Evolutionary conservation across 1,284 basidiomycete genomes (phyloP), one percentile per base, ranked within the genome.

Genomic region (Sutorius eximius): DNA sequence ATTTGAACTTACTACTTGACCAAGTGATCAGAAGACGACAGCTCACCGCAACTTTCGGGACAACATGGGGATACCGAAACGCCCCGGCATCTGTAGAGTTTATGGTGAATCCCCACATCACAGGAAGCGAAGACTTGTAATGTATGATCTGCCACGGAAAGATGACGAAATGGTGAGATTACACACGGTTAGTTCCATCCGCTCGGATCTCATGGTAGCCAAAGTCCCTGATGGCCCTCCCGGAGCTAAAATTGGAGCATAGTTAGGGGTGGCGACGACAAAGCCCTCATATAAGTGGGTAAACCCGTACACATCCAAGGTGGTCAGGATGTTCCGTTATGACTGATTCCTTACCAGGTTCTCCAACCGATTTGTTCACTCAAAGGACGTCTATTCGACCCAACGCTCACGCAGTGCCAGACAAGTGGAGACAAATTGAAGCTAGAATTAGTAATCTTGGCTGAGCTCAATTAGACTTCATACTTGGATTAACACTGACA

Each of bases 401-500:
- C 20, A 29, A n/a, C 12, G 20, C 22, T 30, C 45, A 16, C 18
- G 16, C 1, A 18, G 22, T 18, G 32, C 30, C 13, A 11, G 6
- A 24, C 8, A 22, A 32, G 29, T 9, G 54, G 61, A 63, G 47
- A 45, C 45, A n/a, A 36, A 49, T 8, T 34, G 43, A 36, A 36
- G 52, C 45, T 52, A 42, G 44, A 5, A 52, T 57, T 52, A 27
- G 11, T 12, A 15, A 43, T 22, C 43, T 24, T 18, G 22, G 34
- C 18, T 49, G 55, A 51, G n/a, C 41, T 2, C 13, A 43, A 24
- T 52, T 52, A 45, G 49, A 32, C 62, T 53, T 53, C 7, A 13
- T 18, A 3, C 42, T 45, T 18, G 36, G 42, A 48, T 58, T n/a
- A 37, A 60, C 44, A 3, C 24, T 44, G 32, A 34, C 33, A 42